These are phyloP conservation scores for Globisporangium irregulare DNA, from an alignment of 352 stramenopile species.

Conservation along the genomic window DNA sequence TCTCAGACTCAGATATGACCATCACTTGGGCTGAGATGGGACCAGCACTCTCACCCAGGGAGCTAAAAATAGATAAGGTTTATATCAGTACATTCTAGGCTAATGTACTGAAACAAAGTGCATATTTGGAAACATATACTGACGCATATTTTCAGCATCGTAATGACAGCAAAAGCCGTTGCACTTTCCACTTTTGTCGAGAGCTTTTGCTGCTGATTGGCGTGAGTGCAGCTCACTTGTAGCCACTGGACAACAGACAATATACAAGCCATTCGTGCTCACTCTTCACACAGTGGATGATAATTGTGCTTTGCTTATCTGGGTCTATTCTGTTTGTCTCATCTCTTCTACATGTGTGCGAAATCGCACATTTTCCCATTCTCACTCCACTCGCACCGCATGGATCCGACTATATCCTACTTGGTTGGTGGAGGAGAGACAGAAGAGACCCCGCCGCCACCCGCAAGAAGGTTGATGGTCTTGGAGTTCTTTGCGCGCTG, in stretches of 20 bases:
- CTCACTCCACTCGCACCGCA: background rate
- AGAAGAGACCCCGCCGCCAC: background rate
- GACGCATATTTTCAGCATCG: background rate
- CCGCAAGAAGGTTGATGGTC: slow-evolving; percentile 52
- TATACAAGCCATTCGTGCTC: background rate
- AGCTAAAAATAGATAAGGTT: background rate
- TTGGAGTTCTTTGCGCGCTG: slow-evolving; percentile 59
- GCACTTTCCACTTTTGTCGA: background rate
- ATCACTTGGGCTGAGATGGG: background rate
- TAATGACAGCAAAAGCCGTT: background rate
- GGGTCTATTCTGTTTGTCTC: slow-evolving; percentile 12
- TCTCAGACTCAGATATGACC: slow-evolving; percentile 10
- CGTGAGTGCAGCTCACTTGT: slow-evolving; percentile 17
- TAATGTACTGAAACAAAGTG: no score
- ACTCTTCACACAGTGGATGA: background rate
- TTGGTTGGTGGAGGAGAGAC: background rate
- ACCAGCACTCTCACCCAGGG: background rate
- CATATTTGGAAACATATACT: background rate
- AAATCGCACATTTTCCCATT: background rate
- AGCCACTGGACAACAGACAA: background rate
- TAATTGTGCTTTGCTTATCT: background rate
- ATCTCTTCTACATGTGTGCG: background rate
- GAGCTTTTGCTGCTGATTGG: background rate
- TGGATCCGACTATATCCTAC: background rate
- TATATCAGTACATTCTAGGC: background rate